These are phyloP conservation scores for Gnaphalium uliginosum DNA, from an alignment of 129 eudicot species.

Conservation along the genomic window DNA sequence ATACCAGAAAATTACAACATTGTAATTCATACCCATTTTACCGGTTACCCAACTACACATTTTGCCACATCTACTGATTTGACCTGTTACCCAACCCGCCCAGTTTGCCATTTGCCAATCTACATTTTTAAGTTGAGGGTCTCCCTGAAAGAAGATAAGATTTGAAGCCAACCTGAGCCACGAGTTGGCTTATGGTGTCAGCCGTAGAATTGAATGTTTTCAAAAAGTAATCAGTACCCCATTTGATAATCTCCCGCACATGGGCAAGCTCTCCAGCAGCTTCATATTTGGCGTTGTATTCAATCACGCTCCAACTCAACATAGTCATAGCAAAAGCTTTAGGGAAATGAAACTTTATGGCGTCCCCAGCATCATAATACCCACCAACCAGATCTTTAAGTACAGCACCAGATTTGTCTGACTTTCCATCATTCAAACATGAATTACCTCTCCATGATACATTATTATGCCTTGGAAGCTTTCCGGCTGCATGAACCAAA, in stretches of 20 bases:
- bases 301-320: constrained; percentile 98
- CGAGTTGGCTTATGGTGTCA: constrained; percentile 70
- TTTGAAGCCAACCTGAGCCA: constrained; percentile 57
- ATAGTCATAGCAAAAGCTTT: constrained; percentile 87
- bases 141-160: neutral
- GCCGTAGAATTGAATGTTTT: constrained; percentile 83
- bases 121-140: neutral
- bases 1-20: too few relatives aligned
- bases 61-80: neutral
- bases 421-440: constrained; percentile 67
- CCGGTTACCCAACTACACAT: neutral
- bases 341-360: constrained; percentile 91
- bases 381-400: constrained; percentile 78
- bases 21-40: too few relatives aligned
- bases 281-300: constrained; percentile 87
- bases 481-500: constrained; percentile 66
- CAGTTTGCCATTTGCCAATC: neutral
- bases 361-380: constrained; percentile 93
- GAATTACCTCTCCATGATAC: constrained; percentile 94
- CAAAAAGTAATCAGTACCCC: constrained; percentile 95
- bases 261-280: constrained; percentile 90
- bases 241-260: constrained; percentile 74
- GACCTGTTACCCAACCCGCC: neutral
- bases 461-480: constrained; percentile 76
- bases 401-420: constrained; percentile 44